These are phyloP conservation scores for Lipomyces spencermartinsiae DNA, from an alignment of 805 yeast species.

Conservation along the genomic window DNA sequence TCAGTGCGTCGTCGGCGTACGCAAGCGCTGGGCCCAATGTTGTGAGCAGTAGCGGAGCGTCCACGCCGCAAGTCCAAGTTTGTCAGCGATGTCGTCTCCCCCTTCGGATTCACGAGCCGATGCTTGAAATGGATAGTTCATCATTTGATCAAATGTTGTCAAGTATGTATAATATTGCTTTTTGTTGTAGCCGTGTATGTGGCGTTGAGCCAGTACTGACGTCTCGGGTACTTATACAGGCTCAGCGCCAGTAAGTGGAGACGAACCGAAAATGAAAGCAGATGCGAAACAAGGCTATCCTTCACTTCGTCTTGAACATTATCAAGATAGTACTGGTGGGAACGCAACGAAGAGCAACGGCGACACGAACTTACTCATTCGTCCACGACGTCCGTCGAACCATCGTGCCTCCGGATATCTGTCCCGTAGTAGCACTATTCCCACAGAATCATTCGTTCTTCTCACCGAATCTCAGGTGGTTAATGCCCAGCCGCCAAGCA, in stretches of 20 bases:
- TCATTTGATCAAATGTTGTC: slow-evolving; percentile 29
- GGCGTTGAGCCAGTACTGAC: not conserved
- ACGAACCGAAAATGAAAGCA: not conserved
- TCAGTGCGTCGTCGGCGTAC: slow-evolving; percentile 12
- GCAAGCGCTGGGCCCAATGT: slow-evolving; percentile 3
- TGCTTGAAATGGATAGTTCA: slow-evolving; percentile 21
- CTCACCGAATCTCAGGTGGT: slow-evolving; percentile 9
- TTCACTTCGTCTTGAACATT: slow-evolving; percentile 12
- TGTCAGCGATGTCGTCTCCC: slow-evolving; percentile 39
- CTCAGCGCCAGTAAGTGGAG: slow-evolving; percentile 8
- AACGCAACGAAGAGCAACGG: not conserved
- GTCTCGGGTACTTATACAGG: slow-evolving; percentile 6
- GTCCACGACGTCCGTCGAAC: slow-evolving; percentile 3
- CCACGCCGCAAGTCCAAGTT: slow-evolving; percentile 10
- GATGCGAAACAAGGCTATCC: slow-evolving; percentile 8
- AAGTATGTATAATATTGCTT: slow-evolving; percentile 14
- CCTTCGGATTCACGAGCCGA: slow-evolving; percentile 31
- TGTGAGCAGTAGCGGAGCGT: slow-evolving; percentile 7
- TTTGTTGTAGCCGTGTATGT: not conserved
- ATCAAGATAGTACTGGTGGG: not conserved
- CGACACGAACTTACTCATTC: not conserved
- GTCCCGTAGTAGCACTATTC: slow-evolving; percentile 2
- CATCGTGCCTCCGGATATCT: slow-evolving; percentile 4
- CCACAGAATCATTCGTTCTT: slow-evolving; percentile 8
- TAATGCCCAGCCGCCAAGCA: not conserved